Percentiles rank a stretch among this genome's conserved stretches.
Evolutionary conservation across 2,329 filamentous ascomycete genomes (phyloP).

Genomic region (Ceratocystis albifundus): DNA sequence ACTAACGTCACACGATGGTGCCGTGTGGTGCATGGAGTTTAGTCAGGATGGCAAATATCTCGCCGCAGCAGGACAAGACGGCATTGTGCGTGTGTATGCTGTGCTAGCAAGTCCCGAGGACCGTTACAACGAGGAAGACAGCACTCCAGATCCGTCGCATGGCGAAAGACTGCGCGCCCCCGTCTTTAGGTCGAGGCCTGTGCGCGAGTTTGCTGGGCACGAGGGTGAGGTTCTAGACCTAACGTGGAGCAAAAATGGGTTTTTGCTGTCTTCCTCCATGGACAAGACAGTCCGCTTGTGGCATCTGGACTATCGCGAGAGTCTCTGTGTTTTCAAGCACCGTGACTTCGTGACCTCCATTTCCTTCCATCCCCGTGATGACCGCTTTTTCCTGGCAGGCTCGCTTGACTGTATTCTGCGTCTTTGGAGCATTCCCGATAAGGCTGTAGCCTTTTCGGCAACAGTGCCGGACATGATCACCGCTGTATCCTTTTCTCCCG

Average conservation of each 20-base stretch:
- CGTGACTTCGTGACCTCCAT: conserved; percentile 92
- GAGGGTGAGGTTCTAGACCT: conserved; percentile 76
- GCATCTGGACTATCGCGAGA: conserved; percentile 78
- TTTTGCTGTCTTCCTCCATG: conserved; percentile 90
- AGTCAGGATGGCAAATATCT: conserved; percentile 85
- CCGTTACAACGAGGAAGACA: conserved; percentile 61
- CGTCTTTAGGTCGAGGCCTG: conserved; percentile 70
- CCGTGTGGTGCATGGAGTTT: conserved; percentile 87
- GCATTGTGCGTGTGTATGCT: conserved; percentile 74
- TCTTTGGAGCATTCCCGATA: conserved; percentile 95
- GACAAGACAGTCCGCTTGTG: conserved; percentile 93
- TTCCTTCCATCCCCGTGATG: conserved; percentile 85
- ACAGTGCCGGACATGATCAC: conserved; percentile 80
- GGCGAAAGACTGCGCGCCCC: conserved; percentile 68
- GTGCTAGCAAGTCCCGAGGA: conserved; percentile 77
- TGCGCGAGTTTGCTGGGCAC: conserved; percentile 73
- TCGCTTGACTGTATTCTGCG: conserved; percentile 80
- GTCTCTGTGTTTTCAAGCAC: conserved; percentile 86
- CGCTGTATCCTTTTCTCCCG: conserved; percentile 83
- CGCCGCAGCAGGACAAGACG: conserved; percentile 84
- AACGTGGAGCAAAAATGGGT: conserved; percentile 99
- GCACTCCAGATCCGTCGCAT: conserved; percentile 37
- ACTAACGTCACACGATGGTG: conserved; percentile 39
- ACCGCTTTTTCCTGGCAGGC: conserved; percentile 91
- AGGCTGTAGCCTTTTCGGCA: conserved; percentile 72